Base-by-base conservation (phyloP, 352 stramenopile genomes). In the Blastocystis sp. region DNA sequence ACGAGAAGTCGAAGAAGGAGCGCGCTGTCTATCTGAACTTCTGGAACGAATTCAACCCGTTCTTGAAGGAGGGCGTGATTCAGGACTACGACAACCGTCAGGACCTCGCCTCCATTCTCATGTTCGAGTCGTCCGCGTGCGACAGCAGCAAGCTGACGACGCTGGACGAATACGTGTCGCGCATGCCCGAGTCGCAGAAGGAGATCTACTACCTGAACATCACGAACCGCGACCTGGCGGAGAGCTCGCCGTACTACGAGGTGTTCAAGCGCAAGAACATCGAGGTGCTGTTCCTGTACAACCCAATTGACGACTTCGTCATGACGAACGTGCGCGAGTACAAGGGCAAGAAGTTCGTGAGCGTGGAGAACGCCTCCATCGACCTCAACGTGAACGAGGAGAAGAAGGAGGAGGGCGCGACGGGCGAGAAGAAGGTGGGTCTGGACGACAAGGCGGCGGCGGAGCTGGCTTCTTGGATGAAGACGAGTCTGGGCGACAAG, bases 151-250 rank as follows among this genome's bases (percentile, higher is more conserved):
- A 98, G 90, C 91, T 98, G 16, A 96, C 95, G 29, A 98, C 96
- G 33, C 92, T 99, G 9, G 98, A 99, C 90, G 97, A 99, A 92
- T 99, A 99, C 91, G 94, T 99, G 79, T 96, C 94, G 50, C 95
- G 97, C 66, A 96, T 95, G 80, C 92, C 94, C 70, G 95, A 96
- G 1, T 94, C 98, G 81, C 96, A 99, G 92, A 98, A 98, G 90
- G 95, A 99, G 80, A 98, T 99, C 90, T 99, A 99, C 93, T 99
- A 98, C 92, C 90, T 99, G 35, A 96, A 94, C 80, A 96, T 97
- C 3, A 97, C 97, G 35, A 97, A 94, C 60, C 94, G 97, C 39
- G 94, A 97, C 61, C 95, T 98, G 61, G 97, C 97, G 10, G 93
- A 96, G 70, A 94, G 95, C 37, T 98, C 96, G 89, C 97, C 98